Evolutionary conservation across 1,139 yeast genomes (phyloP), one percentile per base, ranked within the genome.

Genomic region (Yamadazyma mexicana): DNA sequence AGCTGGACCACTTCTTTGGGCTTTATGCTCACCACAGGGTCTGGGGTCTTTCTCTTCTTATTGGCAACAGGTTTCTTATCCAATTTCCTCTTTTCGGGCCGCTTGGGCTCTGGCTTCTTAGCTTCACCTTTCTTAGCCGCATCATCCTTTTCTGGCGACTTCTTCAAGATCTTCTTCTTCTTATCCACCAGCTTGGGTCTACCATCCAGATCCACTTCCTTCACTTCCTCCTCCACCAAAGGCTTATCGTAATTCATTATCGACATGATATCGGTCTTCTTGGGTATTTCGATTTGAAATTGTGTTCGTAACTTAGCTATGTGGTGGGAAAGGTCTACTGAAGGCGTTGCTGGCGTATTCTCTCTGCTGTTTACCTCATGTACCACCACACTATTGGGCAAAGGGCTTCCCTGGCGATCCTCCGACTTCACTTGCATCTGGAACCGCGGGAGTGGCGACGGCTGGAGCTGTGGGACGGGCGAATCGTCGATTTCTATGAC

Each of bases 191-290:
- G 36, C 31, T 33, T 38, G 10, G 23, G 17, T 18, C 25, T 35
- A 3, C n/a, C 20, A 14, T 25, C 17, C 10, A 16, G 17, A 3
- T 22, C 28, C 12, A 15, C 12, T n/a, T 34, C 37, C 25, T 27
- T 34, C 17, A 27, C 27, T n/a, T 39, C 43, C 14, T 42, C 43
- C 17, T 40, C 43, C 2, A 38, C 40, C 33, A 42, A 37, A 7
- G 59, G 66, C 34, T 63, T 65, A 35, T 66, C 71, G 15, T 54
- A 45, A 45, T 68, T 67, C 40, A 67, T 68, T 26, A 68, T 63
- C 14, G 71, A 63, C 41, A 59, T 64, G 24, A 68, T 67, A 8
- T 72, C 64, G 0, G 74, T 60, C 44, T 61, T 64, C 30, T 45
- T 51, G 9, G 51, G 43, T 1, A 47, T 37, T 17, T 46, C 43